phyloP scores from a whole-genome alignment of 257 asterid genomes.

The Craterostigma plantagineum region DNA sequence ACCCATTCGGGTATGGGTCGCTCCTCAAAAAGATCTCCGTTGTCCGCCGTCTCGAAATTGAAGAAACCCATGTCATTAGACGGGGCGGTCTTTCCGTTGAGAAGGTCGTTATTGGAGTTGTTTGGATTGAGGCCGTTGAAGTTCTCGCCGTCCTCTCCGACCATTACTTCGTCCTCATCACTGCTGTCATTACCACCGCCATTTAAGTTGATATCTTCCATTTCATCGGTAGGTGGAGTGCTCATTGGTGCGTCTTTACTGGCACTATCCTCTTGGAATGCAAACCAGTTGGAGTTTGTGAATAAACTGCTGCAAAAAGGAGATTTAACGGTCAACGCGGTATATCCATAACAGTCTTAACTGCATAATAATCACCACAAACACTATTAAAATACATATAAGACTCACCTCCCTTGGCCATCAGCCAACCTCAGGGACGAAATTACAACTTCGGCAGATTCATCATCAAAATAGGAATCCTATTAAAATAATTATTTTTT shows the following conservation, averaged over 20 bases:
- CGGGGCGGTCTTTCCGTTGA: slow-evolving; percentile 18
- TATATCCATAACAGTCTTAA: not conserved
- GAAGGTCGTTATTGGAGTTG: too few species aligned
- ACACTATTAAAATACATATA: not conserved
- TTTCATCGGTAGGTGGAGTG: slow-evolving; percentile 39
- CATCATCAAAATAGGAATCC: slow-evolving; percentile 96
- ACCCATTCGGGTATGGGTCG: slow-evolving; percentile 91
- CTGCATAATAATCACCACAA: not conserved
- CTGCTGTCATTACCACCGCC: slow-evolving; percentile 47
- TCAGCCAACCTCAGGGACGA: slow-evolving; percentile 91
- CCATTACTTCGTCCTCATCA: slow-evolving; percentile 49
- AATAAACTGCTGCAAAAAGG: slow-evolving; percentile 49
- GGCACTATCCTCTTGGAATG: slow-evolving; percentile 67
- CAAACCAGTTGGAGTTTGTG: slow-evolving; percentile 99
- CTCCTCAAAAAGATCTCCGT: slow-evolving; percentile 61
- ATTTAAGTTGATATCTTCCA: slow-evolving; percentile 41
- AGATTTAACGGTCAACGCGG: too few species aligned
- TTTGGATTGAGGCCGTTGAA: slow-evolving; percentile 8
- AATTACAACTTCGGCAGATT: slow-evolving; percentile 92
- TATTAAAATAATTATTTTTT: slow-evolving; percentile 16
- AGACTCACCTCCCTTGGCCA: slow-evolving; percentile 88
- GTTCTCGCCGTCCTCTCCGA: slow-evolving; percentile 79
- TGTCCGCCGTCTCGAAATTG: slow-evolving; percentile 45
- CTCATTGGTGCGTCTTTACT: slow-evolving; percentile 29
- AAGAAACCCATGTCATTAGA: slow-evolving; percentile 41